Conservation (phyloP, 306 rosid genomes). For the Castanea sativa region DNA sequence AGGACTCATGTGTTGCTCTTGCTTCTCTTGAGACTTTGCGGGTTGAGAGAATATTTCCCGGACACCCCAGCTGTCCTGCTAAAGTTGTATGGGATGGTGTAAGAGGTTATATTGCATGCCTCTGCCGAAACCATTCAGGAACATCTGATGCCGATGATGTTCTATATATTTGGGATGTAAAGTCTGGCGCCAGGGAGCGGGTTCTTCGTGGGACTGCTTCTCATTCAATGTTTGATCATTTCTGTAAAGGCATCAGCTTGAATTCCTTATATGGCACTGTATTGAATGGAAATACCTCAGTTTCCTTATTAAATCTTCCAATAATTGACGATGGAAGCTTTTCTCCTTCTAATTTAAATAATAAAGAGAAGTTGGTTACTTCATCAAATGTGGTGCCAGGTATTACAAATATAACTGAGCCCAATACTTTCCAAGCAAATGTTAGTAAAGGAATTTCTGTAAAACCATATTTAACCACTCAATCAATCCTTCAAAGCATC, state of each 20-base stretch:
- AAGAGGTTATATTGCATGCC: conserved; percentile 86
- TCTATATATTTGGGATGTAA: conserved; percentile 87
- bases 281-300: conserved; percentile 84
- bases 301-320: conserved; percentile 75
- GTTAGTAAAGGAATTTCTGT: conserved; percentile 41
- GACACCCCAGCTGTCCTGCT: conserved; percentile 77
- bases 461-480: conserved; percentile 31
- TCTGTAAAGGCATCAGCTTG: conserved; percentile 74
- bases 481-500: conserved; percentile 37
- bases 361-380: conserved; percentile 39
- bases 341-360: conserved; percentile 41
- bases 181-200: conserved; percentile 88
- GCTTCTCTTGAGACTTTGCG: conserved; percentile 78
- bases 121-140: conserved; percentile 65
- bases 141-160: conserved; percentile 61
- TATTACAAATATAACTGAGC: conserved; percentile 38
- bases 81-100: conserved; percentile 95
- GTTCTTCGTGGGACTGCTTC: conserved; percentile 85
- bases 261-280: conserved; percentile 61
- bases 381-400: conserved; percentile 48
- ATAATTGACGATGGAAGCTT: conserved; percentile 69
- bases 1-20: conserved; percentile 88
- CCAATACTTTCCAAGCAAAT: conserved; percentile 42
- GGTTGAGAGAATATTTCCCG: conserved; percentile 96
- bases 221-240: conserved; percentile 89